These are phyloP conservation scores for Penicillium sp. DNA, from an alignment of 2,329 filamentous ascomycete species.

Conservation along the genomic window DNA sequence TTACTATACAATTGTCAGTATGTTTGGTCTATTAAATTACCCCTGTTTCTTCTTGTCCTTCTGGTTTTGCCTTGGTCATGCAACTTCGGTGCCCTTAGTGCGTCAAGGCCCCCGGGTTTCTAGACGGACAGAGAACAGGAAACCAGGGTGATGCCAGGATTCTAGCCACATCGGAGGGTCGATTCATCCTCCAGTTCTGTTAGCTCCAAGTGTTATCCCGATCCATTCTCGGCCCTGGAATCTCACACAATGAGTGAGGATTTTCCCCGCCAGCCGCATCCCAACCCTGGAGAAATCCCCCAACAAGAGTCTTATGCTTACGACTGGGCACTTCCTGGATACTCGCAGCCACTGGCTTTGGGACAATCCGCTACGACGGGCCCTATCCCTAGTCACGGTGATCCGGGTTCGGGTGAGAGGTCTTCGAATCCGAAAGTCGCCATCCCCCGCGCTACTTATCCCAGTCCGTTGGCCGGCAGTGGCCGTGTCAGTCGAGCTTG, in stretches of 20 bases:
- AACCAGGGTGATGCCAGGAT: not conserved
- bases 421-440: constrained; percentile 27
- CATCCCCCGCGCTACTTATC: constrained; percentile 26
- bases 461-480: constrained; percentile 22
- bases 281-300: constrained; percentile 5
- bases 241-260: constrained; percentile 8
- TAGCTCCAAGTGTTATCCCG: not conserved
- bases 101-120: no score
- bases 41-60: no score
- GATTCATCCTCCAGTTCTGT: not conserved
- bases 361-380: constrained; percentile 16
- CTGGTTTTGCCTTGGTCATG: no score
- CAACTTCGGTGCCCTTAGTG: no score
- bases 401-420: constrained; percentile 11
- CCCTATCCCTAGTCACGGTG: constrained; percentile 10
- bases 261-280: constrained; percentile 2
- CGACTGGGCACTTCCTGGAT: constrained; percentile 16
- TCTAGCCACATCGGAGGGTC: not conserved
- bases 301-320: constrained; percentile 7
- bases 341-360: constrained; percentile 13
- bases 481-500: constrained; percentile 39
- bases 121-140: not conserved
- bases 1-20: not conserved
- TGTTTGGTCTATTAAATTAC: no score
- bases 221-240: not conserved